phyloP scores from a whole-genome alignment of 306 rosid genomes.

The Lathyrus tuberosus region DNA sequence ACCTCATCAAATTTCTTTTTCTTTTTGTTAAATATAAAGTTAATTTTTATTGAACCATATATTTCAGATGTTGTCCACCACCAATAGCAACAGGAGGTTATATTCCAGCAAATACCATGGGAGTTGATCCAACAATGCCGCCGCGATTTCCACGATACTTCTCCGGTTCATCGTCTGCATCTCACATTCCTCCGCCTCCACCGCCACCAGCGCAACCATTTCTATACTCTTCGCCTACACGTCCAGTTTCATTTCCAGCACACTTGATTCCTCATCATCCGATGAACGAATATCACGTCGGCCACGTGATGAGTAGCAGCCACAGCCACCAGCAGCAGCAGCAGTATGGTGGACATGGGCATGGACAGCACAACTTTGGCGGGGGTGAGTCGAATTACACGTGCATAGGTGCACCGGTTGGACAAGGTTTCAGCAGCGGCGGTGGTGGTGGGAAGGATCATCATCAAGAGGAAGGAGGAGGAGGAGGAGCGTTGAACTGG shows the following conservation, averaged over 20 bases:
- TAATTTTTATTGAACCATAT: not conserved
- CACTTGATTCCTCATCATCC: slow-evolving; percentile 54
- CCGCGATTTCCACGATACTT: slow-evolving; percentile 78
- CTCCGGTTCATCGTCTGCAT: slow-evolving; percentile 69
- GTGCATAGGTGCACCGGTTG: slow-evolving; percentile 92
- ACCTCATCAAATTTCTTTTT: not conserved
- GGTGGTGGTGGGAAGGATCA: slow-evolving; percentile 46
- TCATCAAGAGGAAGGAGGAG: slow-evolving; percentile 28
- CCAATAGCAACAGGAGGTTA: slow-evolving; percentile 59
- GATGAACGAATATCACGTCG: slow-evolving; percentile 65
- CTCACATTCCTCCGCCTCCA: slow-evolving; percentile 43
- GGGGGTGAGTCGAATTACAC: slow-evolving; percentile 50
- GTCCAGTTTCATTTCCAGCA: slow-evolving; percentile 52
- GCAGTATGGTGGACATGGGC: slow-evolving; percentile 36
- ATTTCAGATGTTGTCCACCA: slow-evolving; percentile 75
- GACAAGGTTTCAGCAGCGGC: slow-evolving; percentile 44
- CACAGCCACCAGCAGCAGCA: slow-evolving; percentile 37
- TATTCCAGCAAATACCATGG: slow-evolving; percentile 38
- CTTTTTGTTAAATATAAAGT: not conserved
- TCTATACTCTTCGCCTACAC: slow-evolving; percentile 61
- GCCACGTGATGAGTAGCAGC: slow-evolving; percentile 58
- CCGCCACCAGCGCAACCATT: slow-evolving; percentile 52
- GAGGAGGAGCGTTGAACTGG: slow-evolving; percentile 51
- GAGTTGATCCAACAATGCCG: slow-evolving; percentile 60
- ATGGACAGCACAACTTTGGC: slow-evolving; percentile 23